Conservation (phyloP, 805 yeast genomes). For the Tetrapisispora phaffii region DNA sequence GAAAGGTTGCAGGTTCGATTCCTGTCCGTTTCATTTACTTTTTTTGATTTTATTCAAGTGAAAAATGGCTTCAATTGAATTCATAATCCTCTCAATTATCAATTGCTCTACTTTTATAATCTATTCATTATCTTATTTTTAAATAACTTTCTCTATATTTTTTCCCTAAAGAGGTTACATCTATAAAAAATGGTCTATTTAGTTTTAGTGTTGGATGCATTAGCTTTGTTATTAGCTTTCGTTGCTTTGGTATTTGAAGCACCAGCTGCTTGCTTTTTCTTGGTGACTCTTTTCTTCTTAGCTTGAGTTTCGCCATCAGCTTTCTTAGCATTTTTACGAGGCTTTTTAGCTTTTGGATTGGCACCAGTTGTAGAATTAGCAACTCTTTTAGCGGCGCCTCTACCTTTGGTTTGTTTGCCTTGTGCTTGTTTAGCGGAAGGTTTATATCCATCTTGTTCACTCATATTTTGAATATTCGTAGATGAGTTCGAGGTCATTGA, state of each 20-base stretch:
- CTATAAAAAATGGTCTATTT: neutral
- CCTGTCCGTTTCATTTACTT: conserved; percentile 37
- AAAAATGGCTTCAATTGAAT: too few species aligned
- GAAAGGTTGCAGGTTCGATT: conserved; percentile 60
- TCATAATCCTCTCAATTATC: too few species aligned
- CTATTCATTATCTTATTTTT: too few species aligned
- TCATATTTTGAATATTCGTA: conserved; percentile 26
- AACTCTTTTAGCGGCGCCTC: conserved; percentile 3
- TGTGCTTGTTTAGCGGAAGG: conserved; percentile 16
- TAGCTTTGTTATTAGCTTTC: neutral
- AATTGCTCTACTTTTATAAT: neutral
- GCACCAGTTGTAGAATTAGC: conserved; percentile 7
- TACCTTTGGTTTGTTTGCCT: conserved; percentile 14
- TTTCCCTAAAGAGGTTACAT: neutral
- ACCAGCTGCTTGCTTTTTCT: conserved; percentile 14
- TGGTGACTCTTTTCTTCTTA: conserved; percentile 22
- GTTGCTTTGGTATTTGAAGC: neutral
- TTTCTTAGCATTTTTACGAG: conserved; percentile 24
- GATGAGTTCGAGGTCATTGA: conserved; percentile 25
- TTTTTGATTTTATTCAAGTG: conserved; percentile 1
- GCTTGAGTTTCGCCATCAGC: conserved; percentile 17
- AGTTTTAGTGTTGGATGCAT: neutral
- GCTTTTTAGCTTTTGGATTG: conserved; percentile 24
- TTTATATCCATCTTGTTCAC: conserved; percentile 21
- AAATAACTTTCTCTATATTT: neutral